These are phyloP conservation scores for Eucalyptus cloeziana DNA, from an alignment of 345 rosid species.

Conservation along the genomic window DNA sequence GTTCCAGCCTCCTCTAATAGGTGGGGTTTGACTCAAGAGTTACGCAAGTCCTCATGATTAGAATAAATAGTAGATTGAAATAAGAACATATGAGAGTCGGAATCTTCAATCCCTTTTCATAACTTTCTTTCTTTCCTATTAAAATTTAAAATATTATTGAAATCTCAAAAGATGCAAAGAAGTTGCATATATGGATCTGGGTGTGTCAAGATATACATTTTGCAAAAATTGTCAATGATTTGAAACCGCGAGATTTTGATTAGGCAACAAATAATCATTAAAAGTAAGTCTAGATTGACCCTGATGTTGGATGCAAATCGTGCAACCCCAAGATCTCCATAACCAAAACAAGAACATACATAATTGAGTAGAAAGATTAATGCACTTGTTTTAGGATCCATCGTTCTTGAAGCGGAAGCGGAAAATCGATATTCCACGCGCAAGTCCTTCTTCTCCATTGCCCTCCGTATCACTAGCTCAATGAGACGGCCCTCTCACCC, in stretches of 20 bases:
- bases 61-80: background rate
- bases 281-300: background rate
- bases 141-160: background rate
- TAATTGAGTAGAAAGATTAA: too few species aligned
- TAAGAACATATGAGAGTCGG: background rate
- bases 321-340: too few species aligned
- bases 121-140: background rate
- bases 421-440: too few species aligned
- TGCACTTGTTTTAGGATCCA: too few species aligned
- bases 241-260: background rate
- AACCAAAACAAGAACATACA: too few species aligned
- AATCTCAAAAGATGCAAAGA: background rate
- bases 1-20: background rate
- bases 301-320: too few species aligned
- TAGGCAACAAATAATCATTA: background rate
- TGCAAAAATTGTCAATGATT: background rate
- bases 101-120: background rate
- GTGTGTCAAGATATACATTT: background rate
- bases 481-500: too few species aligned
- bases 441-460: too few species aligned
- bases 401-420: too few species aligned
- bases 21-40: background rate
- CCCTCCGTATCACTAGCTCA: too few species aligned
- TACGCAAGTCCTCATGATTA: background rate
- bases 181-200: background rate